phyloP scores from a whole-genome alignment of 2,329 filamentous ascomycete genomes.

The Aureobasidium sp. region DNA sequence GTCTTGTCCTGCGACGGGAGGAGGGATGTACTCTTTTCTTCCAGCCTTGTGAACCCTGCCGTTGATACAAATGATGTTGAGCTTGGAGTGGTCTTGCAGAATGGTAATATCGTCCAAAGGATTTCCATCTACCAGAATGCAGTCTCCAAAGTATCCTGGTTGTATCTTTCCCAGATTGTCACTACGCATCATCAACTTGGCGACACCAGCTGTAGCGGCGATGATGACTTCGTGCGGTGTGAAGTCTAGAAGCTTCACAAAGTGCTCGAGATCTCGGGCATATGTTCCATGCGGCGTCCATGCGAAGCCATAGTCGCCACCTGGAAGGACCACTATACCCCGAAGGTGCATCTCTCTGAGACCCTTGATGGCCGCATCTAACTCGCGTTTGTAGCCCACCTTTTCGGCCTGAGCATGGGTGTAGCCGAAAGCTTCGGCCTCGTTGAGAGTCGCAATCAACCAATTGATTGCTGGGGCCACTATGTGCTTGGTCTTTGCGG shows the following conservation, averaged over 20 bases:
- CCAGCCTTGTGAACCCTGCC: constrained; percentile 38
- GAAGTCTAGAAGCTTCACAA: constrained; percentile 38
- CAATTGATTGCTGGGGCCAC: constrained; percentile 40
- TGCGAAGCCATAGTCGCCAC: constrained; percentile 41
- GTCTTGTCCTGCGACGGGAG: constrained; percentile 11
- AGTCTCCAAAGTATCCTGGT: constrained; percentile 37
- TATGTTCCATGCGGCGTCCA: constrained; percentile 44
- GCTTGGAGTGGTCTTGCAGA: constrained; percentile 35
- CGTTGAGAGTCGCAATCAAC: constrained; percentile 33
- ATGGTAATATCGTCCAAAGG: constrained; percentile 36
- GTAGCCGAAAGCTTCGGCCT: constrained; percentile 36
- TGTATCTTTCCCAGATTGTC: constrained; percentile 36
- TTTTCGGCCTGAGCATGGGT: constrained; percentile 35
- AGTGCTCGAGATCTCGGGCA: constrained; percentile 40
- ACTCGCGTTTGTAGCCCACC: constrained; percentile 37
- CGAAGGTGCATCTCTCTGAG: constrained; percentile 39
- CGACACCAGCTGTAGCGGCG: constrained; percentile 34
- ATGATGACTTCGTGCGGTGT: constrained; percentile 39
- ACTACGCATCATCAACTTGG: constrained; percentile 35
- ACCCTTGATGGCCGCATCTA: constrained; percentile 32
- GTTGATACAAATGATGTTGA: constrained; percentile 43
- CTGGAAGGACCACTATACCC: constrained; percentile 39
- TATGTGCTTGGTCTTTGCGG: constrained; percentile 32
- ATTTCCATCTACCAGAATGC: constrained; percentile 40
- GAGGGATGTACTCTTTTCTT: constrained; percentile 18